Percentiles rank a stretch among this genome's conserved stretches.
Conservation (phyloP, 495 filamentous ascomycete genomes). For the Astrothelium subdiscretum region DNA sequence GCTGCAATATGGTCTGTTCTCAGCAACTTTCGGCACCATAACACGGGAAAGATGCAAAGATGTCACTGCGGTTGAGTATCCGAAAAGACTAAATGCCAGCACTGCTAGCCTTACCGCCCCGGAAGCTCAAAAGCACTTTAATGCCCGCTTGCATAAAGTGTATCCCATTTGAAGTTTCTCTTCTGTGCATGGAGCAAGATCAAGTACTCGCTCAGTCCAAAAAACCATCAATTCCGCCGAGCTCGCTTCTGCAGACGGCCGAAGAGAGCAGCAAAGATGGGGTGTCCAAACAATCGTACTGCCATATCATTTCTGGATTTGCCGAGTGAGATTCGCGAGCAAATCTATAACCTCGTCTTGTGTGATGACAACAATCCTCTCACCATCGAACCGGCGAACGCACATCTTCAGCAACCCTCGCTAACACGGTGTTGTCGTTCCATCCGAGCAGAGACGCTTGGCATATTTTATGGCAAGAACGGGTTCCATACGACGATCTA, state of each 20-base stretch:
- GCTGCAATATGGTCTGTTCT: too few relatives aligned
- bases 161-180: too few relatives aligned
- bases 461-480: slow-evolving; percentile 1
- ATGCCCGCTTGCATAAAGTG: too few relatives aligned
- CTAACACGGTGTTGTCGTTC: not conserved
- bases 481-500: not conserved
- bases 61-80: too few relatives aligned
- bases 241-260: not conserved
- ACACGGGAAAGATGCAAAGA: too few relatives aligned
- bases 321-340: not conserved
- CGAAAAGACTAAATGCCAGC: too few relatives aligned
- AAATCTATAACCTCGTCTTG: not conserved
- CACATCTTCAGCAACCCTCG: not conserved
- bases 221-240: not conserved
- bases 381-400: not conserved
- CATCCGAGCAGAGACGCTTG: not conserved
- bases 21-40: too few relatives aligned
- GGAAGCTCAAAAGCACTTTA: too few relatives aligned
- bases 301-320: not conserved
- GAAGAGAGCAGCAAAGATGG: not conserved
- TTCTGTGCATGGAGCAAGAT: too few relatives aligned
- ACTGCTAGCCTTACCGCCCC: too few relatives aligned
- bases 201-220: too few relatives aligned
- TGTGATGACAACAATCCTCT: not conserved
- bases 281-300: not conserved